Evolutionary conservation across 805 yeast genomes (phyloP).

Genomic region (Huiozyma sinensis): DNA sequence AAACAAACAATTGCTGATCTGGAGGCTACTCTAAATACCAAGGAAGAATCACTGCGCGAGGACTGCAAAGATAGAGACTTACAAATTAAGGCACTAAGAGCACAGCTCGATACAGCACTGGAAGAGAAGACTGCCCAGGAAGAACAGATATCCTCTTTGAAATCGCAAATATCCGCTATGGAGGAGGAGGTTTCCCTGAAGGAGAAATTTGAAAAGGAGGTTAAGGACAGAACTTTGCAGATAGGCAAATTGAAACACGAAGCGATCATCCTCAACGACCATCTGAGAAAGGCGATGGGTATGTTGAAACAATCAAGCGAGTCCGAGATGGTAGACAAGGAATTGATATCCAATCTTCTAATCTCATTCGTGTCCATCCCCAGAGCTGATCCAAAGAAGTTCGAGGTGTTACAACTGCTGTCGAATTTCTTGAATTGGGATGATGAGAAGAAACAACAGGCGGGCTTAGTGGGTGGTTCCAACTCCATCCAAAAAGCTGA

Average conservation of each 20-base stretch:
- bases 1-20: conserved; percentile 25
- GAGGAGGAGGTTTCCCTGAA: conserved; percentile 14
- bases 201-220: conserved; percentile 39
- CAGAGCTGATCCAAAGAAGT: conserved; percentile 88
- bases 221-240: conserved; percentile 60
- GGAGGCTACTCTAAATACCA: conserved; percentile 10
- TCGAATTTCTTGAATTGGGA: conserved; percentile 84
- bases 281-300: conserved; percentile 83
- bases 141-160: conserved; percentile 15
- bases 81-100: conserved; percentile 23
- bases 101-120: conserved; percentile 16
- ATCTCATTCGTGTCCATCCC: conserved; percentile 80
- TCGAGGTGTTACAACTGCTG: conserved; percentile 79
- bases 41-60: conserved; percentile 6
- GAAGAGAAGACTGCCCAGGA: conserved; percentile 9
- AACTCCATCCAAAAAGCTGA: conserved; percentile 4
- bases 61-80: conserved; percentile 15
- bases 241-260: conserved; percentile 92
- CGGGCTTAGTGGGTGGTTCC: conserved; percentile 42
- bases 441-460: conserved; percentile 62
- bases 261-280: conserved; percentile 87
- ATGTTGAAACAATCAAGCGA: conserved; percentile 70
- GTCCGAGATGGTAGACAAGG: conserved; percentile 74
- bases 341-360: conserved; percentile 74
- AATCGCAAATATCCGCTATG: conserved; percentile 16